Base-by-base conservation (phyloP, 164 flowering plant species). In the Vitis cinerea region DNA sequence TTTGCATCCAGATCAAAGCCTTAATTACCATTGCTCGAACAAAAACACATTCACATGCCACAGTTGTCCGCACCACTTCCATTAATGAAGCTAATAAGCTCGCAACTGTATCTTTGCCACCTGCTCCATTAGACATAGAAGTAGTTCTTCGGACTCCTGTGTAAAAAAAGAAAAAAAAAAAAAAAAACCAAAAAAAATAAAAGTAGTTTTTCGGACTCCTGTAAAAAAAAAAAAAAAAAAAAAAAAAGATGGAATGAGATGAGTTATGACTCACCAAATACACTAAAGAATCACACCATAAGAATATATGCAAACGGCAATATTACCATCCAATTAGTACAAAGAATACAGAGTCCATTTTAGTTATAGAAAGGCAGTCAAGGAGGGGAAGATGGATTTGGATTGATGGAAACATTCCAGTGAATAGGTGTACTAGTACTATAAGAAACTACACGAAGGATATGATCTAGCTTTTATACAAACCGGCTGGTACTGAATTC, bases 1-100 rank as follows among this genome's bases (percentile, higher is more conserved):
- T 89, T 84, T 96, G 98, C 99, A 96, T 96, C 99, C 99, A 96
- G 71, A 96, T 91, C 82, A 96, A 81, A 65, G 98, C 98, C 77
- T 96, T 96, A 62, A 96, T 93, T 10, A 96, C 99, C 99, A 93
- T 91, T 17, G 88, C 98, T 59, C 99, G 90, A 74, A 96, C 90
- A 83, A 90, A 96, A 63, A 96, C 98, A 86, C 99, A 96, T 82
- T 96, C 99, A 76, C 99, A 96, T 65, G 99, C 99, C 12, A 93
- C 94, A 68, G 98, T 93, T 77, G 98, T 96, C 63, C 99, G 83
- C 50, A 96, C 99, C 16, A 93, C 96, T 84, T 96, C 99, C 99
- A 96, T 96, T 70, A 96, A 73, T 55, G 99, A 96, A 81, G 99
- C 97, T 71, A 96, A 81, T 79, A 96, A 77, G 77, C 94, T 80